A percentile compares a stretch with the other conserved stretches of the same genome.
Conservation (phyloP, 129 eudicot species). For the Arctium minus region DNA sequence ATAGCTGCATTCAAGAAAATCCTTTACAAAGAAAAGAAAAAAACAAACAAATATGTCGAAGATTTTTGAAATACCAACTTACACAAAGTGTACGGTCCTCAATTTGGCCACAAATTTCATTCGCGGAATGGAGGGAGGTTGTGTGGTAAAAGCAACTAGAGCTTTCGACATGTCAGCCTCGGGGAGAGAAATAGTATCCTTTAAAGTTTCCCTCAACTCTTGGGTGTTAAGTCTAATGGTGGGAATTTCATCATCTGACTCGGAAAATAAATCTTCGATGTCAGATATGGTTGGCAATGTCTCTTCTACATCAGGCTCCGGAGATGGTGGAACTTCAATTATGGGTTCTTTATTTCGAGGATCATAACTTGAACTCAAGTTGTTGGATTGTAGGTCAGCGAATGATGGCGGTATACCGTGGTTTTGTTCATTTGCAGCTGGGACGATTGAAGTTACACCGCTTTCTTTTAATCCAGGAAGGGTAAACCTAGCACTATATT, state of each 20-base stretch:
- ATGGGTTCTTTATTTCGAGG: slow-evolving; percentile 30
- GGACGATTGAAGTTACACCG: slow-evolving; percentile 1
- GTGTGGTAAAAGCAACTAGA: slow-evolving; percentile 20
- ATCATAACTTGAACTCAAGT: slow-evolving; percentile 6
- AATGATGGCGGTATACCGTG: slow-evolving; percentile 2
- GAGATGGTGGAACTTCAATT: slow-evolving; percentile 46
- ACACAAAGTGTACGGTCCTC: slow-evolving; percentile 68
- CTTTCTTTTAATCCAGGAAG: slow-evolving; percentile 32
- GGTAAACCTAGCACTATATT: slow-evolving; percentile 44
- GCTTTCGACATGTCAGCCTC: slow-evolving; percentile 37
- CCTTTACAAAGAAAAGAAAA: neutral
- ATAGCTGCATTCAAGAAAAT: slow-evolving; percentile 31
- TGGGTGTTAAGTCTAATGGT: slow-evolving; percentile 27
- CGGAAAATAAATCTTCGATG: slow-evolving; percentile 37
- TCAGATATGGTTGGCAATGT: slow-evolving; percentile 15
- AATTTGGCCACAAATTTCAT: slow-evolving; percentile 28
- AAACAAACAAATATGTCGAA: neutral
- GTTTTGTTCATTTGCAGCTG: slow-evolving; percentile 21
- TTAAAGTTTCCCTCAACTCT: slow-evolving; percentile 26
- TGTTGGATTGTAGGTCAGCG: slow-evolving; percentile 3
- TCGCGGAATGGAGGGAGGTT: slow-evolving; percentile 16
- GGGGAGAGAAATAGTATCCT: slow-evolving; percentile 16
- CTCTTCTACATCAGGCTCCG: slow-evolving; percentile 30
- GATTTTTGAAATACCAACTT: slow-evolving; percentile 18
- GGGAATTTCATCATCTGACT: slow-evolving; percentile 44